Evolutionary conservation across 768 basidiomycete species (phyloP).

Genomic region (Calocybe gangraenosa): DNA sequence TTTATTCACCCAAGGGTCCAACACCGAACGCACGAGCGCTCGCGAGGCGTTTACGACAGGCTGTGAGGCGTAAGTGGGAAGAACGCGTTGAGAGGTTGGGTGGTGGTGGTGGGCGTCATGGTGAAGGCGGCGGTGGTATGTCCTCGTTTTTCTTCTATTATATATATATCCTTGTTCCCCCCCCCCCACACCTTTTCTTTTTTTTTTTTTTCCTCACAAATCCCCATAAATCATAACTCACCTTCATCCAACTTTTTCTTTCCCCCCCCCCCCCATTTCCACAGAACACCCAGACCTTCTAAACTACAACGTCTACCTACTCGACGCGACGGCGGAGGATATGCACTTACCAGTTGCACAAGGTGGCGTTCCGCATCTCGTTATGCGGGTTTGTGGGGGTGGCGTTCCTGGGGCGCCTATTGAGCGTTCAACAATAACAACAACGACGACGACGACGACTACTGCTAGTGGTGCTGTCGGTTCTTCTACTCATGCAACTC

Average conservation of each 20-base stretch:
- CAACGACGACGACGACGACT: too few relatives aligned
- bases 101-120: conserved; percentile 2
- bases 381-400: conserved; percentile 44
- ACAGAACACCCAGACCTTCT: conserved; percentile 27
- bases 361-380: conserved; percentile 39
- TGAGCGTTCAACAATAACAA: too few relatives aligned
- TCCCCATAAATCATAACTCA: background rate
- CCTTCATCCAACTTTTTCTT: background rate
- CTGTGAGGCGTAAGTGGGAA: conserved; percentile 51
- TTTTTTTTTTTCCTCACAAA: background rate
- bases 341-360: conserved; percentile 7
- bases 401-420: conserved; percentile 27
- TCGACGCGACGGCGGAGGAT: conserved; percentile 45
- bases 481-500: too few relatives aligned
- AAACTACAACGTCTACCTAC: conserved; percentile 74
- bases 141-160: too few relatives aligned
- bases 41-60: conserved; percentile 62
- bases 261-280: too few relatives aligned
- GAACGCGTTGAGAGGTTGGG: conserved; percentile 33
- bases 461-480: too few relatives aligned
- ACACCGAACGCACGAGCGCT: conserved; percentile 52
- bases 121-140: too few relatives aligned
- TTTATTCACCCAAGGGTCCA: conserved; percentile 76
- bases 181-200: background rate
- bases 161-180: background rate